Base-by-base conservation (phyloP, 257 asterid species). In the Rubia yunnanensis region DNA sequence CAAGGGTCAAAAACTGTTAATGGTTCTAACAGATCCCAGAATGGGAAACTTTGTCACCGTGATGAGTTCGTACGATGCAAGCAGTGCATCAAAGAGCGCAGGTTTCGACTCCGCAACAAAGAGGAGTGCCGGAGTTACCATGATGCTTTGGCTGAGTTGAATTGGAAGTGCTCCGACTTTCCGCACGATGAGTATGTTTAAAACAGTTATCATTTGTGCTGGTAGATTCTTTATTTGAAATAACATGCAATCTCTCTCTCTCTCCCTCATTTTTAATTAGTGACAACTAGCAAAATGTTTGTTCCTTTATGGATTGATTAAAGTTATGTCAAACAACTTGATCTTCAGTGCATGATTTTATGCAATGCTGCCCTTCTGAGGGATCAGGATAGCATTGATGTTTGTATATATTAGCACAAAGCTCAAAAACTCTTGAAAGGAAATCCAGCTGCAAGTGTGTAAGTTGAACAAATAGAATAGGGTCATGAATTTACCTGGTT, bases 111-210 rank as follows among this genome's bases (percentile, higher is more conserved):
- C 14, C 88, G 88, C 44, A 49, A 74, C 70, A 75, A 73, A 73
- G 85, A 80, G 67, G 88, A 82, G 59, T 82, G 88, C 72, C 79
- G 67, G 59, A 67, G 27, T 70, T 80, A 70, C 78, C 88, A 82
- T 77, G 85, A 82, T 68, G 78, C 83, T 70, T 70, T 80, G 73
- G 75, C 65, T 7, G 74, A 75, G 27, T 57, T 44, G 28, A 67
- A 66, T 53, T 82, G 88, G 88, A 80, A 73, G 50, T 82, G 88
- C 81, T 73, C 83, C 39, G 76, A 76, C 76, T 35, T 75, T 77
- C 78, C 85, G 34, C 65, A 65, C 73, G 88, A 75, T 60, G 81
- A 73, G 88, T 82, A 77, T 72, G 83, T 74, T 70, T 15, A 1
- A 17, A 18, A 23, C 18, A 36, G 9, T 17, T 23, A 0, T 58